phyloP scores from a whole-genome alignment of 139 green algal species.

The Zygnema cylindricum region DNA sequence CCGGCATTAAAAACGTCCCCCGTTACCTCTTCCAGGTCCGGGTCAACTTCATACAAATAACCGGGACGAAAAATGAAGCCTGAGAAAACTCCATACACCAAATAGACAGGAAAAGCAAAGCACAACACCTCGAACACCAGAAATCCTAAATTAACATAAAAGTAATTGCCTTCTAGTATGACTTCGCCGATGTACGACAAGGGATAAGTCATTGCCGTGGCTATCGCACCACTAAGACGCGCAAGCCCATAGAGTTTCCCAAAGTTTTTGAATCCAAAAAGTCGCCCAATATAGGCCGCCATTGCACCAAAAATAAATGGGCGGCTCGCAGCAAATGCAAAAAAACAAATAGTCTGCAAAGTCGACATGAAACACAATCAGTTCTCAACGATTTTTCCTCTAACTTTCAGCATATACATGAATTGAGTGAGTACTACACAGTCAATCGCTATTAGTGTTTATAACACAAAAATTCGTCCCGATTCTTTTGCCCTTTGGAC shows the following conservation, averaged over 20 bases:
- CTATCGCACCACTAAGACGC: slow-evolving; percentile 8
- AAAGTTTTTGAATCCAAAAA: slow-evolving; percentile 50
- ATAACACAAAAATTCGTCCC: too few species aligned
- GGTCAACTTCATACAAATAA: slow-evolving; percentile 6
- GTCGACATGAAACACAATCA: too few species aligned
- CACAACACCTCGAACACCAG: neutral
- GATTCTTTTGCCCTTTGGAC: too few species aligned
- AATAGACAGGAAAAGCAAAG: neutral
- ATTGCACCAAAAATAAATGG: slow-evolving; percentile 37
- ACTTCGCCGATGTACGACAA: neutral
- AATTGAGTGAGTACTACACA: too few species aligned
- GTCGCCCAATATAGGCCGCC: slow-evolving; percentile 18
- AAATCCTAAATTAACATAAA: slow-evolving; percentile 20
- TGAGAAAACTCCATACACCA: slow-evolving; percentile 19
- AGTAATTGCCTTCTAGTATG: neutral
- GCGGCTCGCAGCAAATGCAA: neutral
- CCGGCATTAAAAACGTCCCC: too few species aligned
- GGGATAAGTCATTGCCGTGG: slow-evolving; percentile 31
- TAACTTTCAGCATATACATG: too few species aligned
- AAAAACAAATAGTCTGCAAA: slow-evolving; percentile 3
- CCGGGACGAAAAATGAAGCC: slow-evolving; percentile 16
- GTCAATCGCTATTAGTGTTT: too few species aligned
- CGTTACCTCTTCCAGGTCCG: neutral
- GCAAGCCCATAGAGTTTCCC: slow-evolving; percentile 42
- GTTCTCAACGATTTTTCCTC: too few species aligned